These are phyloP conservation scores for Aurantiochytrium sp. DNA, from an alignment of 108 stramenopile genomes.

Conservation along the genomic window DNA sequence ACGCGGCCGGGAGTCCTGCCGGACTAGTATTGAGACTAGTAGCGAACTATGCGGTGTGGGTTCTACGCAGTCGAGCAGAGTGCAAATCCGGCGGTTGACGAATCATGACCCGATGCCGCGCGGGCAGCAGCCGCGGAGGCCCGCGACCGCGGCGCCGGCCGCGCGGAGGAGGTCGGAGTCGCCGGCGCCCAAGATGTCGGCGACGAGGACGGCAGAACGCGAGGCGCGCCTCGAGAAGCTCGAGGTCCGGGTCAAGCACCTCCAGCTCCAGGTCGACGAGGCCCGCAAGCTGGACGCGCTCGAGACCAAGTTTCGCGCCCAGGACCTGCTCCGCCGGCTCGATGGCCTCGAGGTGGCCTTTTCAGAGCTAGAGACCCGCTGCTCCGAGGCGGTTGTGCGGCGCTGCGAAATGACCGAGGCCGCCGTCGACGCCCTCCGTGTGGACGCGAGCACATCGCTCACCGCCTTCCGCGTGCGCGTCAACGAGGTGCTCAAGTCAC, in stretches of 20 bases:
- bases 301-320: neutral
- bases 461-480: neutral
- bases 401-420: neutral
- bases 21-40: no score
- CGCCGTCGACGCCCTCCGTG: neutral
- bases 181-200: no score
- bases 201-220: neutral
- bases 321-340: neutral
- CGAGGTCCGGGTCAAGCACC: neutral
- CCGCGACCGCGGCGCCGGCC: no score
- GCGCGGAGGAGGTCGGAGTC: no score
- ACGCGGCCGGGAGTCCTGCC: no score
- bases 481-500: neutral
- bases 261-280: neutral
- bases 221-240: neutral
- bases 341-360: neutral
- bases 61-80: no score
- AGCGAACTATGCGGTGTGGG: no score
- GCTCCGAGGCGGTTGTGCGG: neutral
- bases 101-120: no score
- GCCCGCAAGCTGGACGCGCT: neutral
- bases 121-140: no score
- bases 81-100: no score
- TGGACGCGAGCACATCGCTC: neutral
- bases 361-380: neutral